phyloP scores from a whole-genome alignment of 2,329 filamentous ascomycete species.

The Dothideomycetidae sp. region DNA sequence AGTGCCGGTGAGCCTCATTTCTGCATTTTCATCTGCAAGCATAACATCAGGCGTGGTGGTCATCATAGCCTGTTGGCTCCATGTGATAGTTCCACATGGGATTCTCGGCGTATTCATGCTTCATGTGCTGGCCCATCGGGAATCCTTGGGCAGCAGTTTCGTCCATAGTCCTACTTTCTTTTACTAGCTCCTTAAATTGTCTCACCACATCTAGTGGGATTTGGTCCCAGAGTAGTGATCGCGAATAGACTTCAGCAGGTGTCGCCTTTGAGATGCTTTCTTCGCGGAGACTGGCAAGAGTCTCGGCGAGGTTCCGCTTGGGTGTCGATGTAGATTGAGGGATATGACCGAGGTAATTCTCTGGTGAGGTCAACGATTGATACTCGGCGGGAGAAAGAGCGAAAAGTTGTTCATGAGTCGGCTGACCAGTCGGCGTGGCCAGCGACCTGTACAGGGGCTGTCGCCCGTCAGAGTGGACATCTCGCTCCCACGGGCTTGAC shows the following conservation, averaged over 20 bases:
- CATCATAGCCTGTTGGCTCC: not conserved
- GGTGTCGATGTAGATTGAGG: conserved; percentile 26
- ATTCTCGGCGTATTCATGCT: not conserved
- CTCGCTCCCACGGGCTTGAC: conserved; percentile 4
- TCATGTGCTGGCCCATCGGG: conserved; percentile 2
- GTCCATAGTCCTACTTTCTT: conserved; percentile 41
- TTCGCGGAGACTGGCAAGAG: conserved; percentile 62
- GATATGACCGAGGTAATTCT: not conserved
- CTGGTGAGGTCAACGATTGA: conserved; percentile 51
- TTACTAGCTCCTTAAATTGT: conserved; percentile 84
- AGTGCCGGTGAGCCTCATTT: no score
- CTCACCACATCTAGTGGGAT: conserved; percentile 83
- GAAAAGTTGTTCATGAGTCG: conserved; percentile 79
- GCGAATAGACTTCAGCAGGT: conserved; percentile 79
- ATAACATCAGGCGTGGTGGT: not conserved
- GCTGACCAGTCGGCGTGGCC: conserved; percentile 56
- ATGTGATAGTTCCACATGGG: not conserved
- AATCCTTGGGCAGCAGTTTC: not conserved
- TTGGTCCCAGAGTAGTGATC: conserved; percentile 85
- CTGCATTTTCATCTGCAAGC: not conserved
- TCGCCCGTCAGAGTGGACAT: conserved; percentile 12
- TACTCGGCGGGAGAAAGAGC: conserved; percentile 77
- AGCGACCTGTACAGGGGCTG: conserved; percentile 32
- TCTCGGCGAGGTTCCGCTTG: conserved; percentile 59
- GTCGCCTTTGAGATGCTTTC: conserved; percentile 34